phyloP scores from a whole-genome alignment of 176 grass and related monocot genomes.

The Microstegium vimineum region DNA sequence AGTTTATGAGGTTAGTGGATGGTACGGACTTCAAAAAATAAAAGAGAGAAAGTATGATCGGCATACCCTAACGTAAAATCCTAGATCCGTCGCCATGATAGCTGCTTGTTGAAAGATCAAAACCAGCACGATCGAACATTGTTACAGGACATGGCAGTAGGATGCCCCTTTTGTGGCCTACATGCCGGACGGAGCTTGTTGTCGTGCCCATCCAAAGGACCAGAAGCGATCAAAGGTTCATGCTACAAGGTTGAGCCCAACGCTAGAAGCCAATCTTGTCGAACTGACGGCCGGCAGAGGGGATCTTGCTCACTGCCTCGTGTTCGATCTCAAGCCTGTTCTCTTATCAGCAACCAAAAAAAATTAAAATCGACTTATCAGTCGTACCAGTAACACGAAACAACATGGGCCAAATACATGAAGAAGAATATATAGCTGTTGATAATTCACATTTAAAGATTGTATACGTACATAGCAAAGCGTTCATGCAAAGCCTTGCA shows the following conservation, averaged over 20 bases:
- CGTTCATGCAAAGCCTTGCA: constrained; percentile 37
- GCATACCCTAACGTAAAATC: too few species aligned
- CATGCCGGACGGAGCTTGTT: background rate
- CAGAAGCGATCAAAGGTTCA: background rate
- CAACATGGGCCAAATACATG: background rate
- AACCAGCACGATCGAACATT: background rate
- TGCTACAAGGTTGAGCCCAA: background rate
- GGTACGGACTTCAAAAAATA: too few species aligned
- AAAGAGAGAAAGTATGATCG: too few species aligned
- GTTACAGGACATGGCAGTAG: background rate
- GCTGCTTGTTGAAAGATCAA: background rate
- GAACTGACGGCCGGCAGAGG: background rate
- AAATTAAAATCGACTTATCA: too few species aligned
- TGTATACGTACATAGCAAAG: constrained; percentile 2
- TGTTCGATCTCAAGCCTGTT: background rate
- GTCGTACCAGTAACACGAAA: too few species aligned
- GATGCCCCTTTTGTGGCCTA: background rate
- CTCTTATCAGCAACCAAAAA: too few species aligned
- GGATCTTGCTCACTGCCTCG: background rate
- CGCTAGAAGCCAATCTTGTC: background rate
- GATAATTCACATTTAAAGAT: constrained; percentile 34
- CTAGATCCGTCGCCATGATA: too few species aligned
- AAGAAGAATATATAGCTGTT: background rate
- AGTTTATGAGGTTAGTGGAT: too few species aligned
- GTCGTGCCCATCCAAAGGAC: background rate